A percentile compares a stretch with the other conserved stretches of the same genome.
Evolutionary conservation across 164 flowering plant species (phyloP).

Genomic region (Platanus orientalis): DNA sequence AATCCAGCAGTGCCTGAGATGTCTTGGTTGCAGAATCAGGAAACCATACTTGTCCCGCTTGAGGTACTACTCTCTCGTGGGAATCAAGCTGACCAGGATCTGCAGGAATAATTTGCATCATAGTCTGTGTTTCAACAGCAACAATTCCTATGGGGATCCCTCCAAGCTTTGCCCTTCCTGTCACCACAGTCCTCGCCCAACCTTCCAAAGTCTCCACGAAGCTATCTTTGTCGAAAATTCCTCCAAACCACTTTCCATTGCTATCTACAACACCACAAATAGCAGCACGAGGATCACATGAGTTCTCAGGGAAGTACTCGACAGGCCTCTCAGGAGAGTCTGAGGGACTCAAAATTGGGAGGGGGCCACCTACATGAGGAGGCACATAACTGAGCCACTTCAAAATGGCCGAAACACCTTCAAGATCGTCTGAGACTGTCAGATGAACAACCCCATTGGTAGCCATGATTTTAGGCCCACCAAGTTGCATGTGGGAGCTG

Average conservation of each 20-base stretch:
- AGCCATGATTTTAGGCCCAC: constrained; percentile 99
- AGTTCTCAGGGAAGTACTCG: constrained; percentile 74
- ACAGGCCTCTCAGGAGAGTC: constrained; percentile 87
- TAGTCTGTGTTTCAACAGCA: constrained; percentile 97
- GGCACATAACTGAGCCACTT: constrained; percentile 97
- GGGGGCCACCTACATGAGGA: constrained; percentile 66
- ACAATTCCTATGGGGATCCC: constrained; percentile 97
- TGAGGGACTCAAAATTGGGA: constrained; percentile 60
- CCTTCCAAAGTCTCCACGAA: constrained; percentile 95
- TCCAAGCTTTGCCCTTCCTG: constrained; percentile 97
- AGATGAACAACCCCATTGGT: constrained; percentile 98
- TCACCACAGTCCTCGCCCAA: constrained; percentile 99
- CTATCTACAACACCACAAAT: constrained; percentile 56
- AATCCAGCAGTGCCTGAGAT: constrained; percentile 89
- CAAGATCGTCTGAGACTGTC: constrained; percentile 97
- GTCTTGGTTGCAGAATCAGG: constrained; percentile 99
- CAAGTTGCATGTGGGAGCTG: constrained; percentile 99
- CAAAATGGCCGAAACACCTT: constrained; percentile 83
- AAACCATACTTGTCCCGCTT: constrained; percentile 99
- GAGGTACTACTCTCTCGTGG: constrained; percentile 93
- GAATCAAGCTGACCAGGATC: constrained; percentile 99
- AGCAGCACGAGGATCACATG: constrained; percentile 99
- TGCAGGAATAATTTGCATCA: constrained; percentile 98
- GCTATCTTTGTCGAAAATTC: constrained; percentile 88
- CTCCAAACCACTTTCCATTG: constrained; percentile 82